Base-by-base conservation (phyloP, 1,284 basidiomycete species). In the Wolfiporia cocos region DNA sequence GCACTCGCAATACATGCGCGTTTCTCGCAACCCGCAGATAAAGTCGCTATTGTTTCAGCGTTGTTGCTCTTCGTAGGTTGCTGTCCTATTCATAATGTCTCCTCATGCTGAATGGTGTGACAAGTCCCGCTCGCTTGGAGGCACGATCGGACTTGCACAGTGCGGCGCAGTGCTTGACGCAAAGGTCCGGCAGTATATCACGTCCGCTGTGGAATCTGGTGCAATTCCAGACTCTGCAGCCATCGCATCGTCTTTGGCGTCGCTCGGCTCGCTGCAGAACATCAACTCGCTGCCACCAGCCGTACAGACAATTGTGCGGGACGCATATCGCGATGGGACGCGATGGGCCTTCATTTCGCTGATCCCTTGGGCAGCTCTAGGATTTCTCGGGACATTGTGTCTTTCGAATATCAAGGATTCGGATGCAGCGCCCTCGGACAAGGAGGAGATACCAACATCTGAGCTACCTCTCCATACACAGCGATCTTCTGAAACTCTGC, bases 91-190 rank as follows among this genome's bases (percentile, higher is more conserved):
- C n/a, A n/a, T n/a, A n/a, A n/a, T n/a, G n/a, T n/a, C n/a, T n/a
- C 24, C 14, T 39, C 28, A 15, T 34, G 18, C 9, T 21, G 17
- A 23, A 1, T 19, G 22, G 20, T 34, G 12, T 48, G n/a, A n/a
- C n/a, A n/a, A 74, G 72, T 69, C 66, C 57, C 65, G 70, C 20
- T 56, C 68, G 0, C 58, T 74, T 20, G 73, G 74, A 22, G 73
- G 74, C 14, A 75, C 73, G 1, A 53, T 74, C 33, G 73, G 73
- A 22, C 62, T 76, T 22, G 71, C 74, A 0, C 73, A 74, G 48
- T 75, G 72, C 39, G 65, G 66, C 23, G 69, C 72, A 2, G 60
- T 75, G 23, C 62, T 76, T 42, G 66, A 67, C 48, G 58, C 63
- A 17, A 73, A 66, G 54, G 71, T 70, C 20, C 53, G 56, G 21